Evolutionary conservation across 306 rosid genomes (phyloP), one percentile per base, ranked within the genome.

Genomic region (Citrullus amarus): DNA sequence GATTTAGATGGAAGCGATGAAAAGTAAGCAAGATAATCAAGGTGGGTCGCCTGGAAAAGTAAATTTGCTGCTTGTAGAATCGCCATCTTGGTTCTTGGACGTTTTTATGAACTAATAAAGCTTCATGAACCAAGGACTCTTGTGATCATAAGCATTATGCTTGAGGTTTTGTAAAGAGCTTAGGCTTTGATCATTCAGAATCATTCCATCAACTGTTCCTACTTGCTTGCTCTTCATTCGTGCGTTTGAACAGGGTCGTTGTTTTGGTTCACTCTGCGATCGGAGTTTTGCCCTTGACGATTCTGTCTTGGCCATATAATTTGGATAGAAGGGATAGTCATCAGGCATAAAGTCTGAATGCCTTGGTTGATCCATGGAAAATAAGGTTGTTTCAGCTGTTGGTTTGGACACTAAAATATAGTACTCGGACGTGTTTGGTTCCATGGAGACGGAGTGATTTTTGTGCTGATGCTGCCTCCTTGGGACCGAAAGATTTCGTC

Each of bases 201-300:
- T 38, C 53, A 55, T 79, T 46, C 77, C 81, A 30, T 79, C 70
- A 4, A 25, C 60, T 28, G 63, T 72, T 78, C 88, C 90, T 51
- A 55, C 77, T 28, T 79, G 83, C 86, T 86, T 88, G 82, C 6
- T 80, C 80, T 82, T 88, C 46, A 79, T 82, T 72, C 56, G 84
- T 66, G 8, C 79, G 58, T 69, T 85, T 34, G 56, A 28, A 58
- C 65, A 82, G 4, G 98, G 96, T 63, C 98, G 76, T 80, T 91
- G 93, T 85, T 81, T 95, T 18, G 97, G 99, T 80, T 91, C 97
- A 79, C 99, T 95, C 74, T 84, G 89, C 43, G 96, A 91, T 82
- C 97, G 86, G 28, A 82, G 78, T 86, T 92, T 92, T 8, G 96
- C 97, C 85, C 65, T 87, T 0, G 98, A 92, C 50, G 96, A 89